These are phyloP conservation scores for Malus hybrid DNA, from an alignment of 331 rosid genomes.

Conservation along the genomic window DNA sequence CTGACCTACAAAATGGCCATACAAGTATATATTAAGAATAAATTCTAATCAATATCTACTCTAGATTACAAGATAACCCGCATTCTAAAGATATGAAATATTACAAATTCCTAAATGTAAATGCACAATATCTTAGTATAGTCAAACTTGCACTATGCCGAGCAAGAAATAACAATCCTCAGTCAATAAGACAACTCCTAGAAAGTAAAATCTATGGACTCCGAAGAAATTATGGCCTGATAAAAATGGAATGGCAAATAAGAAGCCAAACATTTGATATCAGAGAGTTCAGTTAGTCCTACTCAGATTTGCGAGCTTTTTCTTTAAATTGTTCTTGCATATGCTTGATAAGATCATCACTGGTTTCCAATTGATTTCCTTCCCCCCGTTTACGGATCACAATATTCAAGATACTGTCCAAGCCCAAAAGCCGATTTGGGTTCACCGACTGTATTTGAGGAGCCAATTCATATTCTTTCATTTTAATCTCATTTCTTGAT, in stretches of 20 bases:
- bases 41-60: neutral
- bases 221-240: neutral
- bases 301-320: conserved; percentile 97
- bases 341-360: conserved; percentile 89
- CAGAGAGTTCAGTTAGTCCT: conserved; percentile 21
- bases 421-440: conserved; percentile 75
- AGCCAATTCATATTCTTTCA: conserved; percentile 82
- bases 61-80: neutral
- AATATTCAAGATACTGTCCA: conserved; percentile 88
- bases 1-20: conserved; percentile 65
- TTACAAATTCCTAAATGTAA: neutral
- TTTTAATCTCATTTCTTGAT: conserved; percentile 91
- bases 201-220: neutral
- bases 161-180: neutral
- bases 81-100: neutral
- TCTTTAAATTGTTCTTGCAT: conserved; percentile 99
- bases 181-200: neutral
- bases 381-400: conserved; percentile 73
- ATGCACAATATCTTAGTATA: neutral
- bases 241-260: neutral
- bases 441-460: conserved; percentile 68
- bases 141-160: neutral
- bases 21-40: conserved; percentile 16
- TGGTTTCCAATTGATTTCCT: conserved; percentile 74
- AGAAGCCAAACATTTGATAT: neutral